Evolutionary conservation across 495 filamentous ascomycete species (phyloP), one percentile per base, ranked within the genome.

Genomic region (Daldinia bambusicola): DNA sequence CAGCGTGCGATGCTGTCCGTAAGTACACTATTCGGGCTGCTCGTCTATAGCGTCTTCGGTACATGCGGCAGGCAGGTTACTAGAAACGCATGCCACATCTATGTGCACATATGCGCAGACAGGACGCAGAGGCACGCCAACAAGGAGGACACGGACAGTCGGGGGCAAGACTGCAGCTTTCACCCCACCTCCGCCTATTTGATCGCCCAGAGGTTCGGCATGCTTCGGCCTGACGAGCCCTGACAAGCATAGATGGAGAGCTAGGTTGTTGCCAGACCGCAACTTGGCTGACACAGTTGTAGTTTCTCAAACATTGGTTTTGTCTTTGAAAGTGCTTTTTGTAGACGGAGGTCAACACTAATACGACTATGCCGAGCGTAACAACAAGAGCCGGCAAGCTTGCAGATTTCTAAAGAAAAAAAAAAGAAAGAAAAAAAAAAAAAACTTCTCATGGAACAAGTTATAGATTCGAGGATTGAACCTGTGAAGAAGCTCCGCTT

Each of bases 31-130:
- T 26, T 40, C 16, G 3, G 30, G 52, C 22, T 38, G 43, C 22
- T 53, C 51, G 58, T 41, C 18, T 43, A 53, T 66, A 62, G 20
- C 57, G 34, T 20, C 34, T 20, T 61, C 48, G 26, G 26, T 22
- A 48, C 57, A 55, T 71, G 63, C 58, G 41, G 51, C 37, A 52
- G 59, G 58, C 59, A 71, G 38, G 34, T 60, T 63, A 61, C 69
- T 72, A 67, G 59, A 67, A 37, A 67, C 8, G 59, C 69, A 71
- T 67, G 69, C 55, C 62, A 61, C 69, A 55, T 36, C 51, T 32
- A 52, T 48, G 22, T n/a, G 16, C 34, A 50, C 36, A 55, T 40
- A 64, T 26, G 53, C 16, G 9, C 43, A 48, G 18, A 20, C 43
- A 37, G 14, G 14, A 41, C 37, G 22, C 26, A 58, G 16, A 22